phyloP scores from a whole-genome alignment of 306 rosid genomes.

The Begonia peltatifolia region DNA sequence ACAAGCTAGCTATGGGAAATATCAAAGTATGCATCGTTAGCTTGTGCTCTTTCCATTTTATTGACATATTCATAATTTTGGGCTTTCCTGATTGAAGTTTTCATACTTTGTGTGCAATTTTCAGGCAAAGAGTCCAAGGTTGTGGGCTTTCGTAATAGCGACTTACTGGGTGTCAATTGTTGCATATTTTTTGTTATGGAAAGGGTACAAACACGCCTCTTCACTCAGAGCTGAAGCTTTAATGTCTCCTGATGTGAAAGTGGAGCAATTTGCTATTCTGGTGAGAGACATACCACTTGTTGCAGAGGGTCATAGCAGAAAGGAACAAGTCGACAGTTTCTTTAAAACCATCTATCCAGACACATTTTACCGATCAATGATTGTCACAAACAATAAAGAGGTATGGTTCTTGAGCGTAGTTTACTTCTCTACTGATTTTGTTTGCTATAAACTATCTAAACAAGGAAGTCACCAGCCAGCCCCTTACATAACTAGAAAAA shows the following conservation, averaged over 20 bases:
- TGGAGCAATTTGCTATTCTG: constrained; percentile 64
- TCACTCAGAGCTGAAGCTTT: constrained; percentile 50
- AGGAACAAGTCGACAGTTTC: constrained; percentile 64
- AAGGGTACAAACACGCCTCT: constrained; percentile 56
- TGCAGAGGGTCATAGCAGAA: constrained; percentile 42
- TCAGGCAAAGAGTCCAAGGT: constrained; percentile 43
- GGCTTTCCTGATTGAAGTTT: background rate
- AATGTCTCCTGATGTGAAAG: constrained; percentile 43
- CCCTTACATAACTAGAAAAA: too few species aligned
- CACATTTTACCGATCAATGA: constrained; percentile 69
- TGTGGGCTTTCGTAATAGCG: constrained; percentile 67
- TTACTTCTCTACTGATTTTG: too few species aligned
- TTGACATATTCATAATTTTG: background rate
- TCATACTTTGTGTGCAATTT: constrained; percentile 8
- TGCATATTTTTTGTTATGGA: constrained; percentile 61
- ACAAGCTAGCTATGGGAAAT: constrained; percentile 64
- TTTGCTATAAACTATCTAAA: too few species aligned
- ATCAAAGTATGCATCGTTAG: constrained; percentile 21
- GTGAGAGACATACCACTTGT: constrained; percentile 81
- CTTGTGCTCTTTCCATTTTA: too few species aligned
- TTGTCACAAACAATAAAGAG: constrained; percentile 65
- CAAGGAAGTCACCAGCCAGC: too few species aligned
- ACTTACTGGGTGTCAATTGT: constrained; percentile 73
- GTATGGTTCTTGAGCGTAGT: constrained; percentile 13
- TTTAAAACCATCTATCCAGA: constrained; percentile 57